phyloP scores from a whole-genome alignment of 2,329 filamentous ascomycete species.

The Fonsecaea pedrosoi region DNA sequence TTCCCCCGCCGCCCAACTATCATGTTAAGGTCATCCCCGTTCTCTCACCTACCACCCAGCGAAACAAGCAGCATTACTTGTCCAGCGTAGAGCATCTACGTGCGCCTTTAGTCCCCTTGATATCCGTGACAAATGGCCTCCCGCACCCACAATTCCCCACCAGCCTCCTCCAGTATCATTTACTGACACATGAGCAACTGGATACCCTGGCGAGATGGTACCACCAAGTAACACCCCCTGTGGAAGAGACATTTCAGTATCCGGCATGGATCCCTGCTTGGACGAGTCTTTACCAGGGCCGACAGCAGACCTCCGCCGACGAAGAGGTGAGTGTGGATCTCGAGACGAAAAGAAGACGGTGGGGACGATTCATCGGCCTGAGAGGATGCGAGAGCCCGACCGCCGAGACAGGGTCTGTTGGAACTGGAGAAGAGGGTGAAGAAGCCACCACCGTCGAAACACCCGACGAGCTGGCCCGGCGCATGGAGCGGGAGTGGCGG shows the following conservation, averaged over 20 bases:
- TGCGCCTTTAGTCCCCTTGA: conserved; percentile 46
- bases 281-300: conserved; percentile 13
- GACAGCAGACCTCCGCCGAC: background rate
- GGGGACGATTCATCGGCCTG: conserved; percentile 54
- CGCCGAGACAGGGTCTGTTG: conserved; percentile 10
- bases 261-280: conserved; percentile 41
- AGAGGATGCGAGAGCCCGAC: conserved; percentile 46
- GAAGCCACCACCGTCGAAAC: background rate
- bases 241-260: conserved; percentile 45
- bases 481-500: conserved; percentile 44
- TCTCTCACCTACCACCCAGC: conserved; percentile 20
- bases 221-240: conserved; percentile 50
- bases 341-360: conserved; percentile 49
- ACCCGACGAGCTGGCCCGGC: conserved; percentile 31
- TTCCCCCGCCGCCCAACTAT: conserved; percentile 24
- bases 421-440: background rate
- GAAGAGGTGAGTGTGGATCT: conserved; percentile 40
- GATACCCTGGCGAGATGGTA: conserved; percentile 52
- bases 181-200: conserved; percentile 50
- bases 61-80: conserved; percentile 20
- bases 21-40: conserved; percentile 26
- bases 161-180: conserved; percentile 49
- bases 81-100: conserved; percentile 43
- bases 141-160: conserved; percentile 49
- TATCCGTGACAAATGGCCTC: conserved; percentile 47